Conservation (phyloP, 108 stramenopile genomes). For the Cylindrotheca closterium region DNA sequence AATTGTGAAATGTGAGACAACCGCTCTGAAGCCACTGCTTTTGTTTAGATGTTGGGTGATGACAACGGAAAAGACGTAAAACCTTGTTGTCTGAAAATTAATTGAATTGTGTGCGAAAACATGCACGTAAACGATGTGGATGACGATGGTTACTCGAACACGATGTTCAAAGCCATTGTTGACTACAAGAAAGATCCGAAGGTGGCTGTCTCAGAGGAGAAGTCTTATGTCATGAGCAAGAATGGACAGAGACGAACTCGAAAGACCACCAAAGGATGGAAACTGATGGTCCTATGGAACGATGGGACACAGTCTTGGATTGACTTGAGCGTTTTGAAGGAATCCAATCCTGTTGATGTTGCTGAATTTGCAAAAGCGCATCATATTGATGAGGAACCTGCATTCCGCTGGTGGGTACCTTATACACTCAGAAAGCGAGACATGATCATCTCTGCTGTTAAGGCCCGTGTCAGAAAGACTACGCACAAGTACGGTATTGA, state of each 20-base stretch:
- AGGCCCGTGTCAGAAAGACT: neutral
- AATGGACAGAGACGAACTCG: conserved; percentile 4
- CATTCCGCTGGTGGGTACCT: conserved; percentile 37
- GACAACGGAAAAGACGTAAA: too few species aligned
- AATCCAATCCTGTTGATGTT: conserved; percentile 48
- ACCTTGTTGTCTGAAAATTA: too few species aligned
- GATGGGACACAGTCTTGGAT: conserved; percentile 37
- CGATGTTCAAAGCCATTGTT: too few species aligned
- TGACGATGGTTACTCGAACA: too few species aligned
- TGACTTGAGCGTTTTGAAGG: conserved; percentile 40
- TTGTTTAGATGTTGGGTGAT: too few species aligned
- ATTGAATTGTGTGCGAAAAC: too few species aligned
- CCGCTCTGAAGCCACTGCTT: too few species aligned
- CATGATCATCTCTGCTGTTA: conserved; percentile 15
- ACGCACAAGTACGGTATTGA: conserved; percentile 20
- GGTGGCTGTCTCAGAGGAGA: conserved; percentile 2
- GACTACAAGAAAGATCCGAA: too few species aligned
- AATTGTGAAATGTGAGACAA: too few species aligned
- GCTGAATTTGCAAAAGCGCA: conserved; percentile 49
- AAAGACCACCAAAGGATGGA: conserved; percentile 57
- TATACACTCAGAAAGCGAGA: conserved; percentile 24
- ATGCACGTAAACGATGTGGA: too few species aligned
- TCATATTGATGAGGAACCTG: conserved; percentile 16
- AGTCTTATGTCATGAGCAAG: conserved; percentile 1
- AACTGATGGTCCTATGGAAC: conserved; percentile 37